Base-by-base conservation (phyloP, 768 basidiomycete genomes). In the Mrakia blollopis region DNA sequence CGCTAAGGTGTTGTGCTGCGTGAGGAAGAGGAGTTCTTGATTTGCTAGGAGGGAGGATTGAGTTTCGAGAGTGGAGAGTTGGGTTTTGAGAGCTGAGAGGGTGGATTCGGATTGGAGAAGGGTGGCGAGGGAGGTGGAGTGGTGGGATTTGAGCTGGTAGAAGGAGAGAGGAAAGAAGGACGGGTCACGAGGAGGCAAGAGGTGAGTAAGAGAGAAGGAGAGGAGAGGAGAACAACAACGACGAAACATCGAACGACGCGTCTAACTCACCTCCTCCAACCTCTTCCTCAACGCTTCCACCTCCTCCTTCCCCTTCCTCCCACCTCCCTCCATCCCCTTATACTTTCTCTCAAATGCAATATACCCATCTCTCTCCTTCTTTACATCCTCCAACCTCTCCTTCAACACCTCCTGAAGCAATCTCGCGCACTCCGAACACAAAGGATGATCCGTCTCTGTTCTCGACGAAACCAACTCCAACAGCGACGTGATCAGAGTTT, bases 371-470 rank as follows among this genome's bases (percentile, higher is more conserved):
- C 94, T 86, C 82, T 97, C 94, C 82, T 90, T 91, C 85, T 90
- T 92, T 3, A 91, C 91, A 85, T 97, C 94, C 76, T 96, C 93
- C 23, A 96, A 86, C 81, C 93, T 90, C 65, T 87, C 87, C 80
- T 91, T 89, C 44, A 98, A 87, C 35, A 88, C 89, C 1, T 86
- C 86, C 41, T 95, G 87, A 47, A 98, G 84, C 68, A 91, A 87
- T 80, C 92, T 90, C 4, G 94, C 93, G 83, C 97, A 99, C 81
- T 98, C 96, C 0, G 91, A 89, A 83, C 97, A 99, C 11, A 99
- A 87, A 8, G 97, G 97, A 82, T 98, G 94, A 82, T 94, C 93
- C 62, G 95, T 88, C 44, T 82, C 79, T 23, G 84, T 84, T n/a
- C 79, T 54, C 1, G 81, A 80, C 0, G 84, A 84, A 6, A 84